A percentile compares a stretch with the other conserved stretches of the same genome.
phyloP scores from a whole-genome alignment of 148 eudicot genomes.

The Linanthus parryae region DNA sequence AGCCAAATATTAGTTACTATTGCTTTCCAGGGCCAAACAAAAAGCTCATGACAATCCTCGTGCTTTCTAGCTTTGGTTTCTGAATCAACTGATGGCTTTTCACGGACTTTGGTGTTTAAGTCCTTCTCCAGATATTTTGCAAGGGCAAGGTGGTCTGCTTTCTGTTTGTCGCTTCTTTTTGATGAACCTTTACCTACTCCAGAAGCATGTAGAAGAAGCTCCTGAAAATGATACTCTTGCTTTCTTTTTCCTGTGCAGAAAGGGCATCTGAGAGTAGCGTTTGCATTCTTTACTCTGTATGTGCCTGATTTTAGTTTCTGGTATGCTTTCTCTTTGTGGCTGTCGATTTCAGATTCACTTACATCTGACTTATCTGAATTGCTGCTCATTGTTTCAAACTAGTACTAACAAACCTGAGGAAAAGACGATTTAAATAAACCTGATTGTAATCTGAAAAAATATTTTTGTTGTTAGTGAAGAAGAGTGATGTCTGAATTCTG shows the following conservation, averaged over 20 bases:
- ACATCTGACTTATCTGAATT: constrained; percentile 62
- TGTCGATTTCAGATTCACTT: constrained; percentile 68
- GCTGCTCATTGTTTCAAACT: too few species aligned
- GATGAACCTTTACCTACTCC: constrained; percentile 26
- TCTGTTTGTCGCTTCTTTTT: constrained; percentile 23
- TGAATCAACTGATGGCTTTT: constrained; percentile 2
- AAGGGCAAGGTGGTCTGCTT: constrained; percentile 26
- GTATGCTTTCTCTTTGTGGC: constrained; percentile 48
- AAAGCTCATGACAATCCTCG: constrained; percentile 13
- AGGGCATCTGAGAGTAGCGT: constrained; percentile 59
- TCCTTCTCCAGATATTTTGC: constrained; percentile 21
- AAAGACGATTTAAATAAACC: too few species aligned
- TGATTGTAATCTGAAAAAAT: too few species aligned
- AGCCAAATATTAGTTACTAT: constrained; percentile 17
- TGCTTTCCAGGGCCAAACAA: constrained; percentile 27
- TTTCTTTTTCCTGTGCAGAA: constrained; percentile 75
- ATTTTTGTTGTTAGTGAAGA: too few species aligned
- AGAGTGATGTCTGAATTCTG: too few species aligned
- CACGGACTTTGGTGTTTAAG: constrained; percentile 12
- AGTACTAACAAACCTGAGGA: too few species aligned
- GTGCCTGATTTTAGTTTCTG: constrained; percentile 35
- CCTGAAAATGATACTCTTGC: constrained; percentile 50
- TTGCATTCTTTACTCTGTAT: constrained; percentile 33
- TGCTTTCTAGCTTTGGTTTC: constrained; percentile 5
- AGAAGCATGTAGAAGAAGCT: constrained; percentile 24